phyloP scores from a whole-genome alignment of 2,329 filamentous ascomycete species.

The Penicillium sp. region DNA sequence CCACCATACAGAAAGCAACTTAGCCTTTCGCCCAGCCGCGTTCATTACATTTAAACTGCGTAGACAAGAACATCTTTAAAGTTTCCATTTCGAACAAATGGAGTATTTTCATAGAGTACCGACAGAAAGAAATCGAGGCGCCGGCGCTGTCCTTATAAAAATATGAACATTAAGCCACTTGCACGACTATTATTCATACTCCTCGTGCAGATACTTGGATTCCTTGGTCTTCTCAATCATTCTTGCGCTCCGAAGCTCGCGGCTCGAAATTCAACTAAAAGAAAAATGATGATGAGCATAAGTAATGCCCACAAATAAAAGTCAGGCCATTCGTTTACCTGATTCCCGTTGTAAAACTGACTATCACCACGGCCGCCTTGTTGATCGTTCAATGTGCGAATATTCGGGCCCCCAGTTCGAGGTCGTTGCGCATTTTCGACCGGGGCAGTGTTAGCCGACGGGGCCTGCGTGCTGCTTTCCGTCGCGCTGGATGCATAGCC shows the following conservation, averaged over 20 bases:
- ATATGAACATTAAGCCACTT: no score
- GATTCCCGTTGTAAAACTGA: slow-evolving; percentile 88
- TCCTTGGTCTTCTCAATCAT: slow-evolving; percentile 13
- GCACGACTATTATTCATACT: not conserved
- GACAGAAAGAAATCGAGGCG: no score
- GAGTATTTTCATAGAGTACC: no score
- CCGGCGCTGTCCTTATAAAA: no score
- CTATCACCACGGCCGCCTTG: slow-evolving; percentile 52
- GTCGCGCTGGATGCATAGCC: slow-evolving; percentile 31
- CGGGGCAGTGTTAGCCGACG: slow-evolving; percentile 2
- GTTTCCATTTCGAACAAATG: no score
- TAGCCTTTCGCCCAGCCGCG: no score
- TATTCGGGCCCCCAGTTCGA: slow-evolving; percentile 29
- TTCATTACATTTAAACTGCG: no score
- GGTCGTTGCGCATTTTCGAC: slow-evolving; percentile 10
- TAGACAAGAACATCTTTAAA: no score
- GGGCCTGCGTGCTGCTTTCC: slow-evolving; percentile 9
- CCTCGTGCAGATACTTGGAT: no score
- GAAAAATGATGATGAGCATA: not conserved
- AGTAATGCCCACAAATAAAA: not conserved
- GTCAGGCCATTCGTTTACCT: slow-evolving; percentile 49
- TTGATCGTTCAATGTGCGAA: slow-evolving; percentile 51
- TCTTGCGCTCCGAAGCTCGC: slow-evolving; percentile 51
- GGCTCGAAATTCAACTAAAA: slow-evolving; percentile 62
- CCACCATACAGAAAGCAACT: no score